Conservation (phyloP, 2,329 filamentous ascomycete genomes). For the Hortaea sp. region DNA sequence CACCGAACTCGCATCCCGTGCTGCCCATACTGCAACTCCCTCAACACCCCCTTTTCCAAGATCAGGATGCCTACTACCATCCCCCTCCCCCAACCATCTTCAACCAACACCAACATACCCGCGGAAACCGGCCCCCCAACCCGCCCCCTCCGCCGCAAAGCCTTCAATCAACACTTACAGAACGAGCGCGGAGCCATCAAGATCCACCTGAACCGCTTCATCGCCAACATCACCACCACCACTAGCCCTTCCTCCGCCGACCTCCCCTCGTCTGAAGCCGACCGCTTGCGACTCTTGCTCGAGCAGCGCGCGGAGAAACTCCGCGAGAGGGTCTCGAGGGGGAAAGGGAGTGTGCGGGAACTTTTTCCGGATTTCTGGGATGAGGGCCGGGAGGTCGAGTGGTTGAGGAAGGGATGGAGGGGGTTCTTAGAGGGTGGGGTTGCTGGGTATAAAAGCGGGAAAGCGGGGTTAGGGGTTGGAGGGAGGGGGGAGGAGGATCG, state of each 20-base stretch:
- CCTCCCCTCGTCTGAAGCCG: background rate
- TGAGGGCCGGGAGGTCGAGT: background rate
- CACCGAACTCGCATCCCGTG: too few species aligned
- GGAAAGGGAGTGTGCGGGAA: background rate
- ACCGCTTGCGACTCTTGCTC: slow-evolving; percentile 1
- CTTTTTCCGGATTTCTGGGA: slow-evolving; percentile 2
- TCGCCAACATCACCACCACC: background rate
- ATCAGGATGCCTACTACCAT: background rate
- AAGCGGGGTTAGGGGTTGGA: background rate
- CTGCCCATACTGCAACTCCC: too few species aligned
- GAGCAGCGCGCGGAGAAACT: slow-evolving; percentile 2
- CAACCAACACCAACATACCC: background rate
- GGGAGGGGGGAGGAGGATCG: slow-evolving; percentile 2
- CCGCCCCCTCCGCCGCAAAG: background rate
- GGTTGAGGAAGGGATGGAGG: slow-evolving; percentile 2
- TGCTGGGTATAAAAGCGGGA: background rate
- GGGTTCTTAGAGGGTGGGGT: background rate
- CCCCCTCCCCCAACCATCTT: too few species aligned
- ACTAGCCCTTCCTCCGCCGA: background rate
- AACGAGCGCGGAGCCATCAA: slow-evolving; percentile 2
- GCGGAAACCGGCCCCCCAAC: background rate
- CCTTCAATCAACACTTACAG: background rate
- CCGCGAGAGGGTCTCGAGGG: background rate
- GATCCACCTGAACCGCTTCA: background rate
- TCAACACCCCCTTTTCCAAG: too few species aligned